Base-by-base conservation (phyloP, 1,284 basidiomycete genomes). In the Ustilago cynodontis region DNA sequence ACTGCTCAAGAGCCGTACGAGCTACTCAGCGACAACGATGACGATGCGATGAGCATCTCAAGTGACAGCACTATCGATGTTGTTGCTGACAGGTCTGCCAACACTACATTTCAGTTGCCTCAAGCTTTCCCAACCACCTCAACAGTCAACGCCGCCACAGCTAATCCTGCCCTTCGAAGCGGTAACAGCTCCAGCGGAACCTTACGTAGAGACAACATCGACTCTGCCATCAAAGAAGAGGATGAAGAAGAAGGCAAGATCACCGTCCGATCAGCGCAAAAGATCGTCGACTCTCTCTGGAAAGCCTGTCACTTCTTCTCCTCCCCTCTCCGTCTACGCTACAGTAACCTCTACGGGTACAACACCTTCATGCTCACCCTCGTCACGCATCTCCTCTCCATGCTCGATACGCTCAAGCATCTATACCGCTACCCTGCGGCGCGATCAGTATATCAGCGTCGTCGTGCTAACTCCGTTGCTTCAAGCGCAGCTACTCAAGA, bases 361-460 rank as follows among this genome's bases (percentile, higher is more conserved):
- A 73, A 73, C 62, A 73, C 71, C 2, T 73, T 73, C 31, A 65
- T 73, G 61, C 64, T 73, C 33, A 73, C 71, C 3, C 59, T 73
- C 11, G 39, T 26, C 1, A 28, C 68, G 18, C 65, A 73, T 29
- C 29, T 68, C 20, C 20, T 67, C 28, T 61, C 59, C 7, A 73
- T 64, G 61, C 3, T 73, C 14, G 65, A 73, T 43, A 73, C 71
- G n/a, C 55, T 73, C 10, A 66, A 64, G 39, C 71, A 61, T 47
- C 37, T 73, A 3, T 45, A 68, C 14, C 65, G 65, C 22, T 20
- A 35, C 10, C 56, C 35, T 14, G 18, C 28, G 14, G 26, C 8
- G 16, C 50, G 49, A 22, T 29, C 54, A 10, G 53, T 37, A 24
- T 62, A 33, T 28, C 33, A 35, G 3, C 57, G 33, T 33, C 16